Evolutionary conservation across 2,329 filamentous ascomycete genomes (phyloP).

Genomic region (Onygena corvina): DNA sequence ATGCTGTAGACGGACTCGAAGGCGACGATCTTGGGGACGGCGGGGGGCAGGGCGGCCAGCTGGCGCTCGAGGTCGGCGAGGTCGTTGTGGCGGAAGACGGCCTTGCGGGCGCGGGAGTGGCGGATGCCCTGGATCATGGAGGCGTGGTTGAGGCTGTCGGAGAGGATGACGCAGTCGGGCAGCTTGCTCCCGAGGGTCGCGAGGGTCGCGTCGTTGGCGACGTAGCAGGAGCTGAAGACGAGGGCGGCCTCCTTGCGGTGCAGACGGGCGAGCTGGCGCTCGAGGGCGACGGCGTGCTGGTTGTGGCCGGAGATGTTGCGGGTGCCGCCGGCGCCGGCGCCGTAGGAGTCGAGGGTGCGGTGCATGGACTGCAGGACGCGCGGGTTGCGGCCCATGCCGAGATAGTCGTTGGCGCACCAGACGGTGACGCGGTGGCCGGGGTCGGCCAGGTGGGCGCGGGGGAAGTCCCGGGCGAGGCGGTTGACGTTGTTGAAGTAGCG

Average conservation of each 20-base stretch:
- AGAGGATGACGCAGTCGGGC: constrained; percentile 93
- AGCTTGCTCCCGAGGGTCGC: constrained; percentile 95
- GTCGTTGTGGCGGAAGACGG: constrained; percentile 98
- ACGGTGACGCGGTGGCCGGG: constrained; percentile 82
- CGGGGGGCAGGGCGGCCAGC: constrained; percentile 69
- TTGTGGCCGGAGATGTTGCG: constrained; percentile 98
- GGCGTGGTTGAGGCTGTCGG: constrained; percentile 91
- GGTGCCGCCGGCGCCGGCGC: constrained; percentile 87
- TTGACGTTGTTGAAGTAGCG: constrained; percentile 99
- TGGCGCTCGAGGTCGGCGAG: constrained; percentile 86
- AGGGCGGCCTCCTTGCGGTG: constrained; percentile 86
- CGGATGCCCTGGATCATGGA: constrained; percentile 99
- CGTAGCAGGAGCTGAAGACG: constrained; percentile 96
- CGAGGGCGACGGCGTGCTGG: constrained; percentile 76
- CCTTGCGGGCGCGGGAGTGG: constrained; percentile 90
- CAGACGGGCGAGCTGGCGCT: constrained; percentile 69
- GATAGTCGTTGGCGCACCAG: constrained; percentile 98
- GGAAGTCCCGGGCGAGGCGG: constrained; percentile 88
- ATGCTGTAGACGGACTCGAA: constrained; percentile 99
- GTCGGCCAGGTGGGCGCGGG: constrained; percentile 77
- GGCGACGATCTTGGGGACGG: constrained; percentile 92
- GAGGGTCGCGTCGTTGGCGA: constrained; percentile 93
- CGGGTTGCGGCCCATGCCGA: constrained; percentile 90
- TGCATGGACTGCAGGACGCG: constrained; percentile 87
- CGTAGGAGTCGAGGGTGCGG: constrained; percentile 84